Base-by-base conservation (phyloP, 495 filamentous ascomycete species). In the Aspergillus taichungensis region DNA sequence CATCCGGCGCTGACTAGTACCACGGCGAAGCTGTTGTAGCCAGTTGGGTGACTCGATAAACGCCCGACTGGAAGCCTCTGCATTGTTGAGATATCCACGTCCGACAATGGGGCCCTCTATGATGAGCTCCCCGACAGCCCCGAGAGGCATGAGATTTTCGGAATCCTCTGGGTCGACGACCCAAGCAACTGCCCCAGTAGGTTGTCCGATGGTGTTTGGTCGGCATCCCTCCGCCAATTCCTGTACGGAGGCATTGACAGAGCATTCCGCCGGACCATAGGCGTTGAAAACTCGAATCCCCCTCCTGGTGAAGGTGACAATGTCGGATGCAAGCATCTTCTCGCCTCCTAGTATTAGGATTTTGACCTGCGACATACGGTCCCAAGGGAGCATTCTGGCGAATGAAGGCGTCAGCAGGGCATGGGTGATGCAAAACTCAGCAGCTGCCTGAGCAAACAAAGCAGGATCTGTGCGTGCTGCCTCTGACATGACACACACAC, bases 391-490 rank as follows among this genome's bases (percentile, higher is more conserved):
- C 6, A 34, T 33, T 12, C 54, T 53, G 11, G 52, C 64, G 9
- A 76, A 59, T 0, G 72, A 71, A 7, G 77, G 74, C 0, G 69
- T 73, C 54, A 9, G 40, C 14, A 41, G 60, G 43, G 13, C 47
- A 18, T 29, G 18, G 55, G 14, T 71, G 59, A 30, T 45, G 46
- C 4, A 34, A 45, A 13, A 47, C 37, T 6, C 68, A 34, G 38
- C 62, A 47, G 27, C 6, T 10, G 6, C 56, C 14, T 43, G 65
- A 6, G 54, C 59, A 8, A 34, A 37, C 9, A 30, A 8, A 8
- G 24, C 8, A 14, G 32, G 9, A 13, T 8, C 34, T 18, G 14
- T 45, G 27, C 37, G 13, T 40, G 24, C 14, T 8, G 8, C 6
- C 7, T 45, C 34, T 6, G 39, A 66, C 6, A 35, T 54, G 6